Evolutionary conservation across 176 grass and related monocot species (phyloP), one percentile per base, ranked within the genome.

Genomic region (Dactylis glomerata): DNA sequence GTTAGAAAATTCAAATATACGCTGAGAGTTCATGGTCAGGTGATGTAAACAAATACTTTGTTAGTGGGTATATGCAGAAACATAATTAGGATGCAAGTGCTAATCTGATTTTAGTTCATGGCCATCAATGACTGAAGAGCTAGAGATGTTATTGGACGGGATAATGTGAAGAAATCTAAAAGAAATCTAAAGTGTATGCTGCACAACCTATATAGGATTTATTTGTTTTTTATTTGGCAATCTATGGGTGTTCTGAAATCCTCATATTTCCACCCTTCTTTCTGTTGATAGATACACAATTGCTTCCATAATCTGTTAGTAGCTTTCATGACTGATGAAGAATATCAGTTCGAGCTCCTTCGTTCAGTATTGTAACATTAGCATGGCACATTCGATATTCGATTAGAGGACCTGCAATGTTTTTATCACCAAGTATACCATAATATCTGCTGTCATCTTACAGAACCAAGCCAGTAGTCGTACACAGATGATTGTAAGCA

Each of bases 201-300:
- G 79, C 79, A 73, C 24, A 41, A 49, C 30, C 19, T 74, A 67
- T 73, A 46, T 83, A 86, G 56, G 79, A 79, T 79, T 31, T 36
- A 33, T 64, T 70, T 63, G 15, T 28, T 89, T 51, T 59, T 15
- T 22, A 64, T 75, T 51, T 61, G 1, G 24, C 64, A 50, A 76
- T 32, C 33, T 64, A 46, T 84, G 69, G 73, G 32, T 64, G 54
- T 30, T 71, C 73, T 73, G 37, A 36, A 24, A 81, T 76, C 6
- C 31, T 51, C 82, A 54, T 23, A 44, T 77, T 64, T 74, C 70
- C 42, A 49, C 8, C 70, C 42, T 86, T 86, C 23, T 77, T 86
- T 86, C 24, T 86, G 73, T n/a, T 83, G 55, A 76, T 74, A 86
- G 55, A 82, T 86, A 57, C 27, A 47, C 38, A 26, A 6, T 89